Evolutionary conservation across 176 grass and related monocot genomes (phyloP), one percentile per base, ranked within the genome.

Genomic region (Coix lacrymajobi): DNA sequence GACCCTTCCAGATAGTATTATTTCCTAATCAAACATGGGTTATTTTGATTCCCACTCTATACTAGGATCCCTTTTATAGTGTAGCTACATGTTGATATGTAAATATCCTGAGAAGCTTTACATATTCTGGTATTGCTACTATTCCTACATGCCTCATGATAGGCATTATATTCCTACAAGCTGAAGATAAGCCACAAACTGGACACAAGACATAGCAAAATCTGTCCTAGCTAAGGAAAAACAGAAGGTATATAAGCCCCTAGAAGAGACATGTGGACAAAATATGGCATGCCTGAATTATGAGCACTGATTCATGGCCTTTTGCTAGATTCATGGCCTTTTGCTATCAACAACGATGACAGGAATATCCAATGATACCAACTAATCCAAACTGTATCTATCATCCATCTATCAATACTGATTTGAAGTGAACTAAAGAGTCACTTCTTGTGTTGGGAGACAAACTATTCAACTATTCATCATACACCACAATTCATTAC

Each of bases 371-470:
- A 63, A 24, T 12, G 44, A 26, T 15, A 26, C 46, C 1, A 2
- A 43, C 36, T 26, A 34, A 41, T 40, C 60, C 29, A 15, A 86
- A 75, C 34, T 39, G 8, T 17, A 41, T 31, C 39, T 73, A 70
- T 84, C 48, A 1, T 5, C 14, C 71, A 79, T 86, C 58, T n/a
- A 86, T 32, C 24, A 48, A 33, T 86, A 65, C 38, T 41, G 24
- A 85, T 46, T 46, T 49, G 38, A 79, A 30, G 41, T 40, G 40
- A n/a, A 20, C 29, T 49, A 38, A 8, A 71, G 25, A 63, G 24
- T 2, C 31, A 39, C 32, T 79, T 65, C 16, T 36, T 26, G 31
- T 7, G 19, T 14, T 43, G 44, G 25, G 37, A 54, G 26, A 56
- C 43, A 74, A 41, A 63, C 45, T 10, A 72, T 72, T 70, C 29